Evolutionary conservation across 139 green algal genomes (phyloP).

Genomic region (Chlorella sorokiniana): DNA sequence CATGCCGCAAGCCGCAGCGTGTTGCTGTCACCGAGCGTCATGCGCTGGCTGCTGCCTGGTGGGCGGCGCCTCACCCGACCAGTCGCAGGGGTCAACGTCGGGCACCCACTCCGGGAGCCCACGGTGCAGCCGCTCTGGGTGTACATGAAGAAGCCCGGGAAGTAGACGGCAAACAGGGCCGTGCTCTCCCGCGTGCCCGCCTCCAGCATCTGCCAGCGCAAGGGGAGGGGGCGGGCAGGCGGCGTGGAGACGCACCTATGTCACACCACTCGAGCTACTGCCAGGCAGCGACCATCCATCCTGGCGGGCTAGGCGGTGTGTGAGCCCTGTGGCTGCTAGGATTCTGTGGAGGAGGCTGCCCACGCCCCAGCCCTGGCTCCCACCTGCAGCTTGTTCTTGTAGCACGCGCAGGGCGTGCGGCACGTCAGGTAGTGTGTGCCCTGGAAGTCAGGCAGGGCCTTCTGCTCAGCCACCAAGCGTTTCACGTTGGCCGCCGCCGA

Average conservation of each 20-base stretch:
- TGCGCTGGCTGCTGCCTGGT: neutral
- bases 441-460: neutral
- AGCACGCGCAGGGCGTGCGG: neutral
- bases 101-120: conserved; percentile 11
- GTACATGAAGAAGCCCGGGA: neutral
- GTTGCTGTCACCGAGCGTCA: neutral
- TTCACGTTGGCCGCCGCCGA: neutral
- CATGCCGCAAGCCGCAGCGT: neutral
- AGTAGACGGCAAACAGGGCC: neutral
- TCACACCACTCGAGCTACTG: neutral
- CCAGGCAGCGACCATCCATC: neutral
- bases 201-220: neutral
- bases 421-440: neutral
- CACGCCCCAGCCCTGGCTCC: neutral
- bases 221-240: neutral
- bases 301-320: neutral
- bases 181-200: neutral
- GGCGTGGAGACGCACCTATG: neutral
- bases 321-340: neutral
- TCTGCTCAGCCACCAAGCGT: conserved; percentile 2
- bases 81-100: conserved; percentile 4
- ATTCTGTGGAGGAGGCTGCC: neutral
- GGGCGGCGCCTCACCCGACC: neutral
- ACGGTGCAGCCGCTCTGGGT: conserved; percentile 6
- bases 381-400: conserved; percentile 12